phyloP scores from a whole-genome alignment of 2,329 filamentous ascomycete species.

The Ceratocystis lukuohia region DNA sequence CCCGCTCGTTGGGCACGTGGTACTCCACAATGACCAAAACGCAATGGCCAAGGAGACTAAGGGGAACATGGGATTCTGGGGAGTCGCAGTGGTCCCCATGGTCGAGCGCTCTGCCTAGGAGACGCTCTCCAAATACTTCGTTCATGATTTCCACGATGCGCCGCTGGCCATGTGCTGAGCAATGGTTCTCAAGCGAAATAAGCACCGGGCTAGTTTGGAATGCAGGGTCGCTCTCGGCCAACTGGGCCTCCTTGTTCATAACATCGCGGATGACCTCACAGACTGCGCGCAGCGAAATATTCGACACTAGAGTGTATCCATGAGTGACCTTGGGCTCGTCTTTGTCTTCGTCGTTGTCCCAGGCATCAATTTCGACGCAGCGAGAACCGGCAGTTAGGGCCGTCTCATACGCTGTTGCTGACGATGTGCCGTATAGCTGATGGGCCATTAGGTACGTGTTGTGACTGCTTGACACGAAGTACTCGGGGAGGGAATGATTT shows the following conservation, averaged over 20 bases:
- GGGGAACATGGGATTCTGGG: conserved; percentile 39
- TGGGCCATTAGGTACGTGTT: conserved; percentile 61
- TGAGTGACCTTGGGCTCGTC: conserved; percentile 59
- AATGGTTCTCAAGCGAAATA: conserved; percentile 57
- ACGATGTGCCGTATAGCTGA: conserved; percentile 52
- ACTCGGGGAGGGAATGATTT: conserved; percentile 49
- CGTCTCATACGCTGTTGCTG: conserved; percentile 48
- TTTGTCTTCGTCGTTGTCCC: conserved; percentile 48
- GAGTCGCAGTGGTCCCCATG: conserved; percentile 35
- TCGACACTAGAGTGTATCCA: conserved; percentile 53
- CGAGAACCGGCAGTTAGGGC: conserved; percentile 49
- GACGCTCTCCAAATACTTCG: conserved; percentile 46
- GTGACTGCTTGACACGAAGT: conserved; percentile 60
- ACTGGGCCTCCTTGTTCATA: conserved; percentile 43
- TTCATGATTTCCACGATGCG: conserved; percentile 52
- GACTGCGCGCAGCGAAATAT: conserved; percentile 50
- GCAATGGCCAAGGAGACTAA: conserved; percentile 47
- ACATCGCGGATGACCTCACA: conserved; percentile 53
- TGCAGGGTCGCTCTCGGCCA: conserved; percentile 26
- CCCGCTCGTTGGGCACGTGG: conserved; percentile 41
- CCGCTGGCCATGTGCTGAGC: conserved; percentile 42
- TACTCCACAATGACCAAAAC: conserved; percentile 57
- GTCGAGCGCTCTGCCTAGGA: conserved; percentile 45
- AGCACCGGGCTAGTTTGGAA: conserved; percentile 43
- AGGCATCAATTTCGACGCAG: conserved; percentile 62